Evolutionary conservation across 2,329 filamentous ascomycete species (phyloP).

Genomic region (Mollisiaceae sp.): DNA sequence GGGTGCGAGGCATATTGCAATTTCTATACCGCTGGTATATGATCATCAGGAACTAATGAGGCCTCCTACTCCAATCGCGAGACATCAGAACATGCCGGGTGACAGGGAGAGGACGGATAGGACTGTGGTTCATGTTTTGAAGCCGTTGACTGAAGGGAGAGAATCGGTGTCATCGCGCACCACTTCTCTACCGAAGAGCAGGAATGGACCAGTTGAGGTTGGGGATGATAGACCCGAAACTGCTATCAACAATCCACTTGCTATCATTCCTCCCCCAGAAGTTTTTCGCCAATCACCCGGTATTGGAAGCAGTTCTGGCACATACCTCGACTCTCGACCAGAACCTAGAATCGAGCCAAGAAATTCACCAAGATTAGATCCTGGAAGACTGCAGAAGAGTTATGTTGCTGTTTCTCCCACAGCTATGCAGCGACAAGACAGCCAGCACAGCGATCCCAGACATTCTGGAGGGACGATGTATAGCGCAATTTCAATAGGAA

Average conservation of each 20-base stretch:
- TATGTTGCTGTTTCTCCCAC: slow-evolving; percentile 24
- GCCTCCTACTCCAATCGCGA: not conserved
- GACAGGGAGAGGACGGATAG: slow-evolving; percentile 1
- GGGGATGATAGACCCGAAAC: not conserved
- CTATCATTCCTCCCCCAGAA: not conserved
- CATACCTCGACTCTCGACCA: slow-evolving; percentile 8
- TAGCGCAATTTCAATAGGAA: slow-evolving; percentile 24
- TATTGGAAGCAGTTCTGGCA: not conserved
- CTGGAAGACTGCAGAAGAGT: slow-evolving; percentile 18
- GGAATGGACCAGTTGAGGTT: not conserved
- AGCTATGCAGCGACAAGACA: slow-evolving; percentile 20
- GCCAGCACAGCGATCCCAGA: slow-evolving; percentile 24
- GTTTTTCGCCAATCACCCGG: not conserved
- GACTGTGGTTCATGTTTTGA: slow-evolving; percentile 30
- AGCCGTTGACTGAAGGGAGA: slow-evolving; percentile 45
- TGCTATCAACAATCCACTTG: not conserved
- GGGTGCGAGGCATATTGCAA: slow-evolving; percentile 63
- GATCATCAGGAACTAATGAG: slow-evolving; percentile 43
- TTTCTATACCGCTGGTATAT: slow-evolving; percentile 61
- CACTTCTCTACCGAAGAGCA: slow-evolving; percentile 5
- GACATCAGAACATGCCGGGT: not conserved
- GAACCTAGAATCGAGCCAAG: slow-evolving; percentile 3
- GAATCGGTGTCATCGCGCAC: slow-evolving; percentile 39
- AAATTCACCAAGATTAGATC: slow-evolving; percentile 7
- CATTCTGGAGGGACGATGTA: slow-evolving; percentile 34